Percentiles rank a stretch among this genome's conserved stretches.
These are phyloP conservation scores for Globisporangium alternatum DNA, from an alignment of 352 stramenopile species.

Conservation along the genomic window DNA sequence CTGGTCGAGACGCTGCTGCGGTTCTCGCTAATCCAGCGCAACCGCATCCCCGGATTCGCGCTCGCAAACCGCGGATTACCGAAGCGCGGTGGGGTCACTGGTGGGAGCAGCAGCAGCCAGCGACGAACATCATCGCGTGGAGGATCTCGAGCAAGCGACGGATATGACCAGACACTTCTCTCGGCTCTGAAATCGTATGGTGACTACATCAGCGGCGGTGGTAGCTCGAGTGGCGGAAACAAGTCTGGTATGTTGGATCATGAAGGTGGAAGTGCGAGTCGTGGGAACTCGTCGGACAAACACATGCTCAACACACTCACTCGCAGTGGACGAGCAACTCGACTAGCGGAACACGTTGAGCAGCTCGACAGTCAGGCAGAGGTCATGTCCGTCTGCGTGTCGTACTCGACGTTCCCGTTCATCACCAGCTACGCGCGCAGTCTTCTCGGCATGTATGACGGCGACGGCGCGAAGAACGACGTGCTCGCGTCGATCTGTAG, in stretches of 20 bases:
- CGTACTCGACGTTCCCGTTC: conserved; percentile 83
- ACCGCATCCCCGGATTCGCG: conserved; percentile 64
- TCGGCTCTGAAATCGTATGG: conserved; percentile 61
- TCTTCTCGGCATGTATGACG: conserved; percentile 68
- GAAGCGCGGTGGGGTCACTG: conserved; percentile 35
- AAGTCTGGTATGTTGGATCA: conserved; percentile 30
- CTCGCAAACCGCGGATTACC: conserved; percentile 54
- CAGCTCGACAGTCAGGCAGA: conserved; percentile 68
- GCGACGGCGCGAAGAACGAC: conserved; percentile 59
- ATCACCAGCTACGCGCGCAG: conserved; percentile 82
- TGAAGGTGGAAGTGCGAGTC: conserved; percentile 20
- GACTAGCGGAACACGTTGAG: conserved; percentile 62
- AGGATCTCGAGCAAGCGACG: conserved; percentile 29
- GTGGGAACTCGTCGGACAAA: conserved; percentile 23
- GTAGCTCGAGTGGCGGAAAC: conserved; percentile 3
- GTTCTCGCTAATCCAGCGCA: conserved; percentile 76
- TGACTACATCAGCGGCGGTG: conserved; percentile 58
- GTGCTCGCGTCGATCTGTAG: conserved; percentile 49
- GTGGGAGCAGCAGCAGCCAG: conserved; percentile 26
- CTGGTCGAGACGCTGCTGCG: conserved; percentile 65
- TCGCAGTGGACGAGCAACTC: conserved; percentile 49
- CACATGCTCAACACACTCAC: conserved; percentile 73
- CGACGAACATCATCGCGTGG: conserved; percentile 22
- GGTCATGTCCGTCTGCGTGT: conserved; percentile 69
- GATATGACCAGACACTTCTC: conserved; percentile 65